These are phyloP conservation scores for Phytophthora ramorum DNA, from an alignment of 352 stramenopile genomes.

Conservation along the genomic window DNA sequence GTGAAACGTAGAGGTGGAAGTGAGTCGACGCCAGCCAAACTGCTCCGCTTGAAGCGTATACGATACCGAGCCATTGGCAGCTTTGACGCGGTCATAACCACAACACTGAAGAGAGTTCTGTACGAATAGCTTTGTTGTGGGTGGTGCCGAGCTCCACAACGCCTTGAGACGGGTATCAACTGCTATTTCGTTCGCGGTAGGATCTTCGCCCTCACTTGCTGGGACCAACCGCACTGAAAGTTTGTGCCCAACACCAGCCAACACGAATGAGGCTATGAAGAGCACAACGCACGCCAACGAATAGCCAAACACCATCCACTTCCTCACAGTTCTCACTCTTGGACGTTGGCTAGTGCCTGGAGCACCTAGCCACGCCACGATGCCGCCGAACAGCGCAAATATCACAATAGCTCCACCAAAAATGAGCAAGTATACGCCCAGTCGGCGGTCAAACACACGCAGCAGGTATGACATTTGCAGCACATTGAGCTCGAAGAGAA, in stretches of 20 bases:
- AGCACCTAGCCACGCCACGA: conserved; percentile 32
- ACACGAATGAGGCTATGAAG: conserved; percentile 50
- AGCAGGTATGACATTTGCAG: conserved; percentile 69
- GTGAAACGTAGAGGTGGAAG: conserved; percentile 22
- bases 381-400: conserved; percentile 43
- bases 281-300: conserved; percentile 40
- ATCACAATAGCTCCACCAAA: conserved; percentile 46
- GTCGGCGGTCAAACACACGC: conserved; percentile 55
- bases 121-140: conserved; percentile 50
- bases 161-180: conserved; percentile 30
- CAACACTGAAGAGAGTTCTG: conserved; percentile 62
- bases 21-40: conserved; percentile 39
- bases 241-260: conserved; percentile 49
- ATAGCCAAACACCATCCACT: conserved; percentile 43
- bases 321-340: conserved; percentile 5
- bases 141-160: conserved; percentile 39
- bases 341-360: conserved; percentile 8
- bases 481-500: conserved; percentile 72
- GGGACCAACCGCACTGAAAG: conserved; percentile 26
- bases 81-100: conserved; percentile 42
- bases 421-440: conserved; percentile 57
- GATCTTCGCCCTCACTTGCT: not conserved
- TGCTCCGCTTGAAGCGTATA: conserved; percentile 46
- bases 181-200: conserved; percentile 1
- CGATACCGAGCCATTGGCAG: conserved; percentile 37